phyloP scores from a whole-genome alignment of 176 grass and related monocot species.

The Zizania latifolia region DNA sequence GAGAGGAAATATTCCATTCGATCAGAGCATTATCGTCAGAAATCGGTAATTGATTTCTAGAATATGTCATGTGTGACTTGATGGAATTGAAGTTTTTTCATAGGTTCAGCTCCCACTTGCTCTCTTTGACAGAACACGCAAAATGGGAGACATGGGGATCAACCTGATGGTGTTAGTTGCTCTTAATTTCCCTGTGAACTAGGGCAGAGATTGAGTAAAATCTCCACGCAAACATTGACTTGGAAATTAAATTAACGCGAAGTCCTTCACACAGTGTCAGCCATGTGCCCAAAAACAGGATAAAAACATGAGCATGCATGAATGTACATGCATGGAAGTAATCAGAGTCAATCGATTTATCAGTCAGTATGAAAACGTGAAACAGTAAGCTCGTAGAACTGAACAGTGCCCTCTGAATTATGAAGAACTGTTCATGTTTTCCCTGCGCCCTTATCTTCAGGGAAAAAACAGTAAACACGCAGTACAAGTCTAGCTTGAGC shows the following conservation, averaged over 20 bases:
- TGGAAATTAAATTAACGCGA: background rate
- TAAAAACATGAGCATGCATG: background rate
- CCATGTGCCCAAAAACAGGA: background rate
- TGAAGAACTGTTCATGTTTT: background rate
- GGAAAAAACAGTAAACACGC: background rate
- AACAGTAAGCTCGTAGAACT: background rate
- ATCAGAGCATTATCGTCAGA: background rate
- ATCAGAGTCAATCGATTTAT: background rate
- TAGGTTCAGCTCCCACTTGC: background rate
- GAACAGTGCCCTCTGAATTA: background rate
- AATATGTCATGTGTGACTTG: background rate
- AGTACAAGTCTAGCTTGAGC: background rate
- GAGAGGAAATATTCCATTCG: background rate
- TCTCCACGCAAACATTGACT: background rate
- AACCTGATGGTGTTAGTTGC: background rate
- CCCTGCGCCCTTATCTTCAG: background rate
- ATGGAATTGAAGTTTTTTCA: conserved; percentile 9
- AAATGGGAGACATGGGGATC: background rate
- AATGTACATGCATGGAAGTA: background rate
- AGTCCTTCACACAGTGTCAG: background rate
- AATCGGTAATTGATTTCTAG: background rate
- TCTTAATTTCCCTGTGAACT: conserved; percentile 19
- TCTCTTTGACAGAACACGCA: background rate
- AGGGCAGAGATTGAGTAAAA: conserved; percentile 9
- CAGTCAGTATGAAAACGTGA: background rate